Evolutionary conservation across 495 filamentous ascomycete species (phyloP), one percentile per base, ranked within the genome.

Genomic region (Aspergillus mulundensis): DNA sequence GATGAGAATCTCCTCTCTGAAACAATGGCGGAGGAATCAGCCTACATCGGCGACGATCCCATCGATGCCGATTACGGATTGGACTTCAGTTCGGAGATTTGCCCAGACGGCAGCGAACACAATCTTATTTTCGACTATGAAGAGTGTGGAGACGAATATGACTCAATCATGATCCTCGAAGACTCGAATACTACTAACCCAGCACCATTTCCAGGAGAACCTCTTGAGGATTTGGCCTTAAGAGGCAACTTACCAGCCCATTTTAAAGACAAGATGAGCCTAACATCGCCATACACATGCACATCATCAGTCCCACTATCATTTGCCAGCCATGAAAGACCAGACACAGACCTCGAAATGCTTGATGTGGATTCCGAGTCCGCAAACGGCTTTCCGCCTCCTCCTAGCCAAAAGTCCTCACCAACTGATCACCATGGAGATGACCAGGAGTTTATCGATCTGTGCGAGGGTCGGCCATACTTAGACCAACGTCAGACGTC

Each of bases 1-100:
- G 38, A 50, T 7, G 28, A 53, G 7, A 49, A 0, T 24, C 4
- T 56, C 15, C n/a, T 58, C 34, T 50, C 43, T 16, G 50, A 46
- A 23, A 34, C 30, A 18, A 30, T 16, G 4, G 19, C 21, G 4
- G 46, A 41, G 42, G 44, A 42, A 18, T 34, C 11, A n/a, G 43
- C 21, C 7, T 34, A 40, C 15, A 20, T 61, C 12, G 15, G 21
- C 11, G 42, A 54, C 5, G 24, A 34, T 12, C 38, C 3, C 19
- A 23, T 28, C 6, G 18, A 36, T 34, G 11, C 6, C n/a, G 8
- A 48, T 5, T 5, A 53, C 11, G 52, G 3, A 19, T 40, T 36
- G 12, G 32, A 36, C 12, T 36, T 36, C 32, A 4, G 2, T 11
- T 36, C 50, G 25, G 51, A 56, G 8, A 44, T 40, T 14, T 56